phyloP scores from a whole-genome alignment of 441 rosid genomes.

The Jatropha multifida region DNA sequence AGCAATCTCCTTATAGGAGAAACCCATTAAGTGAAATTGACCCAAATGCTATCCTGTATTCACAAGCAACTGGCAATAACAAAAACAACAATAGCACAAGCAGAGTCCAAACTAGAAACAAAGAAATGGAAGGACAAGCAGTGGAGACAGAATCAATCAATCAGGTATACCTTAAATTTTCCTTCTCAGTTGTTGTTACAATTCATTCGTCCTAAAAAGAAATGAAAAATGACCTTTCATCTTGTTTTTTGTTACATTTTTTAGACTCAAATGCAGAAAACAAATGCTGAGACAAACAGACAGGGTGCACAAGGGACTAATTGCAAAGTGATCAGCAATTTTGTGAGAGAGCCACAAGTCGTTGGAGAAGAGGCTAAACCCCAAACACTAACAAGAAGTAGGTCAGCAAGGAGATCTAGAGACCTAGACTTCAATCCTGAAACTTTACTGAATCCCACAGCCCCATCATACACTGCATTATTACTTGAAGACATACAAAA shows the following conservation, averaged over 20 bases:
- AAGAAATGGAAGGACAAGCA: constrained; percentile 38
- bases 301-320: constrained; percentile 24
- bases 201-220: no score
- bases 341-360: constrained; percentile 35
- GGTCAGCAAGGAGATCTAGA: constrained; percentile 63
- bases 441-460: constrained; percentile 38
- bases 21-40: constrained; percentile 67
- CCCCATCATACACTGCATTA: constrained; percentile 57
- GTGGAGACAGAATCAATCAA: constrained; percentile 30
- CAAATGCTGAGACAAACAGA: constrained; percentile 29
- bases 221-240: no score
- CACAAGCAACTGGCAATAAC: constrained; percentile 38
- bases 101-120: constrained; percentile 33
- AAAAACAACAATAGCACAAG: constrained; percentile 22
- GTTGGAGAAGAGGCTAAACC: constrained; percentile 50
- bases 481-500: constrained; percentile 85
- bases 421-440: constrained; percentile 73
- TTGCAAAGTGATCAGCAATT: constrained; percentile 29
- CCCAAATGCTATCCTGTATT: constrained; percentile 40
- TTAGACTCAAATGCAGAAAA: constrained; percentile 35
- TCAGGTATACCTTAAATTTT: constrained; percentile 36
- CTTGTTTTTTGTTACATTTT: background rate
- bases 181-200: background rate
- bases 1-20: constrained; percentile 72
- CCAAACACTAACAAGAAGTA: constrained; percentile 55